phyloP scores from a whole-genome alignment of 345 rosid species.

The Ceriops zippeliana region DNA sequence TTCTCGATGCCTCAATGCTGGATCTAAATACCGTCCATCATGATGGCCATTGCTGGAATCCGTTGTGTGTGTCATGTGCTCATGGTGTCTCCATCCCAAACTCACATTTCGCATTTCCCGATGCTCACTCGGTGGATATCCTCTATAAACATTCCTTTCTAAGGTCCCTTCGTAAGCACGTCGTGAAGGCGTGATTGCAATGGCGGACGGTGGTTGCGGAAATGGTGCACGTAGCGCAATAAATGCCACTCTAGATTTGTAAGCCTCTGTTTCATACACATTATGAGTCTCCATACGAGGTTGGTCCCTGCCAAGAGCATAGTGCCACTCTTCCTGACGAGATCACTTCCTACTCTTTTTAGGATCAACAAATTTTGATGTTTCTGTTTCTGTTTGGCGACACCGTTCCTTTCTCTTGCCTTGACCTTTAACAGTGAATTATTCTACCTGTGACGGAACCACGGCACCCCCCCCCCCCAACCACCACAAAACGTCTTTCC shows the following conservation, averaged over 20 bases:
- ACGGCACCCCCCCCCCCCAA: no score
- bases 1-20: slow-evolving; percentile 1
- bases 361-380: not conserved
- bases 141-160: slow-evolving; percentile 10
- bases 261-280: slow-evolving; percentile 7
- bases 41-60: not conserved
- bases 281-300: slow-evolving; percentile 1
- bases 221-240: not conserved
- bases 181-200: not conserved
- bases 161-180: slow-evolving; percentile 4
- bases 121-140: slow-evolving; percentile 15
- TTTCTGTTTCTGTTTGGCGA: not conserved
- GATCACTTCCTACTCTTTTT: not conserved
- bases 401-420: not conserved
- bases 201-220: not conserved
- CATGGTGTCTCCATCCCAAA: slow-evolving; percentile 6
- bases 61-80: not conserved
- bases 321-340: not conserved
- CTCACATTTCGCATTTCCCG: not conserved
- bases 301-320: not conserved
- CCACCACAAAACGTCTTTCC: no score
- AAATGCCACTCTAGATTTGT: slow-evolving; percentile 3
- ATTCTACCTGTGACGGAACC: not conserved
- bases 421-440: not conserved
- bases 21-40: not conserved